Base-by-base conservation (phyloP, 148 eudicot species). In the Bassia scoparia region DNA sequence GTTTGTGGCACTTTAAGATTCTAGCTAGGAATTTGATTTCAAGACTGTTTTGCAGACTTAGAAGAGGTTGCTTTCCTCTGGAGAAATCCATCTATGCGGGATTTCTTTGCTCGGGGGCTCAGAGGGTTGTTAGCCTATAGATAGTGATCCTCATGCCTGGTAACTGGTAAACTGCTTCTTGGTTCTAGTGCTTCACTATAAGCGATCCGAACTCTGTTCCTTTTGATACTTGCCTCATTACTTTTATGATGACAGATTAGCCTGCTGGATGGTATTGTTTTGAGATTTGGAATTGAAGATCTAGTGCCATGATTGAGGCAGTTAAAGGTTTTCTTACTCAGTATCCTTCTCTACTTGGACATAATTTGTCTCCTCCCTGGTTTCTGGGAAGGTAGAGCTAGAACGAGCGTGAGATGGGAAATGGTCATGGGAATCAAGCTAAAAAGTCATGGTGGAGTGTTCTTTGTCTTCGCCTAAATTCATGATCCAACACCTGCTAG, bases 251-350 rank as follows among this genome's bases (percentile, higher is more conserved):
- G 74, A 75, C 63, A 95, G 98, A 74, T 90, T 59, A 91, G 98
- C 80, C 98, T 97, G 46, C 97, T 95, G 54, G 98, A 95, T 82
- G 97, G 97, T 61, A 81, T 80, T 64, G 82, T 95, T 52, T 66
- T 95, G 78, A 86, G 93, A 81, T 87, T 82, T 61, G 59, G 96
- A 95, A 81, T 81, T 95, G 72, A 91, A 84, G 79, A 77, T 78
- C 89, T 64, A 90, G 98, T 46, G 84, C 84, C 68, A 87, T 89
- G 97, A 89, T 95, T 65, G 98, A 95, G 85, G 97, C 91, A 87
- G 97, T 95, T 60, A 95, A 95, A 85, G 97, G 98, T 35, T 91
- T 72, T 88, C 97, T 15, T 95, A 95, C 79, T 89, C 98, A 54
- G 88, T 82, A 67, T 84, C 87, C n/a, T 67, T 80, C 93, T 68